These are phyloP conservation scores for Geotrichum macrosporum DNA, from an alignment of 1,139 yeast genomes.

Conservation along the genomic window DNA sequence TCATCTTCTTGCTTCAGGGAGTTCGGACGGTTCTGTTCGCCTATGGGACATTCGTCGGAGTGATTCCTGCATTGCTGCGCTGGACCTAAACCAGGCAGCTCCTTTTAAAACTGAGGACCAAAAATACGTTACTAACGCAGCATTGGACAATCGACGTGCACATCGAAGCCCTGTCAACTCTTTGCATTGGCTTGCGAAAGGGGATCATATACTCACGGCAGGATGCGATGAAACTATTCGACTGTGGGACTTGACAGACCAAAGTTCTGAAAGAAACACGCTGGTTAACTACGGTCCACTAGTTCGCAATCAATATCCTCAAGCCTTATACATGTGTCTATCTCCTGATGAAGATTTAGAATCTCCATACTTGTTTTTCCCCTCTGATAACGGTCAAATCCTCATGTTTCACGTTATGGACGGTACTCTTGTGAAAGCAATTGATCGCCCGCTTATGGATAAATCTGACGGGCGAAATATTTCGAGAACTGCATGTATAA, in stretches of 20 bases:
- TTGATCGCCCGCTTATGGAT: constrained; percentile 39
- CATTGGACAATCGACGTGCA: constrained; percentile 37
- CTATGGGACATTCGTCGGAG: constrained; percentile 77
- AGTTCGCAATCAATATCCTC: constrained; percentile 56
- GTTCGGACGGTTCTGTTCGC: constrained; percentile 56
- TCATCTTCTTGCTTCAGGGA: constrained; percentile 66
- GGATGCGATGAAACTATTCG: constrained; percentile 76
- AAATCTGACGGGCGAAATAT: constrained; percentile 11
- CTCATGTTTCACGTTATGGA: constrained; percentile 57
- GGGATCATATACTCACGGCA: constrained; percentile 54
- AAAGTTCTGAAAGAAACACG: constrained; percentile 10
- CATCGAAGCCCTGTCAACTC: constrained; percentile 78
- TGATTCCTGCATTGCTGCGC: constrained; percentile 56
- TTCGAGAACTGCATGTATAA: constrained; percentile 48
- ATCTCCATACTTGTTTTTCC: constrained; percentile 57
- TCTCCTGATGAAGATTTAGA: constrained; percentile 32
- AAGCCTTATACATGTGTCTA: constrained; percentile 42
- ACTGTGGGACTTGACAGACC: constrained; percentile 58
- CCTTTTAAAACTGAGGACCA: constrained; percentile 18
- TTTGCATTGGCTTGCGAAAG: constrained; percentile 61
- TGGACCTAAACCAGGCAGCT: constrained; percentile 45
- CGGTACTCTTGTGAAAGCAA: constrained; percentile 57
- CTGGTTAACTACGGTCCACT: constrained; percentile 75
- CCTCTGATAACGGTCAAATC: constrained; percentile 77
- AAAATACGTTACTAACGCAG: constrained; percentile 26